Percentiles rank a stretch among this genome's conserved stretches.
These are phyloP conservation scores for bread wheat (Triticum aestivum) DNA, from an alignment of 176 grass and related monocot genomes.

Conservation along the genomic window DNA sequence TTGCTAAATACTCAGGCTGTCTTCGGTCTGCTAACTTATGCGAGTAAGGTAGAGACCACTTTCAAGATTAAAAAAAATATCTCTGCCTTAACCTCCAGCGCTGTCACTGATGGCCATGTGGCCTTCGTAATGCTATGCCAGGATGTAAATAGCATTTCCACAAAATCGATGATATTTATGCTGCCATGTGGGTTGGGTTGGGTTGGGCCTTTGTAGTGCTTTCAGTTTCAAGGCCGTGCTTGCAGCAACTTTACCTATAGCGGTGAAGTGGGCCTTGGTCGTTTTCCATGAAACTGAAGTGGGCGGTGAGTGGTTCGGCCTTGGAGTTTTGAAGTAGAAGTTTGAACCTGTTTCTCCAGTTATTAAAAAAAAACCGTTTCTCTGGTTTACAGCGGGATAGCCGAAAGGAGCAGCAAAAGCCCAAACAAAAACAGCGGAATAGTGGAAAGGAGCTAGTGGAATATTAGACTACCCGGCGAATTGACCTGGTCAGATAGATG, in stretches of 20 bases:
- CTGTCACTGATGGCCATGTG: neutral
- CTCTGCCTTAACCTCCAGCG: neutral
- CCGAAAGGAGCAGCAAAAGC: neutral
- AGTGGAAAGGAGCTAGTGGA: too few species aligned
- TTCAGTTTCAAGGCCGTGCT: neutral
- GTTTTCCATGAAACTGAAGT: neutral
- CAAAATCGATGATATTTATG: neutral
- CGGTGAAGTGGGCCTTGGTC: neutral
- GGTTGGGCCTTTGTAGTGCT: neutral
- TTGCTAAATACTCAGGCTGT: neutral
- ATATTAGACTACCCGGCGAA: too few species aligned
- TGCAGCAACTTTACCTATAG: neutral
- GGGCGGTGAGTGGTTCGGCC: neutral
- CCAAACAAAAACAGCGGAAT: neutral
- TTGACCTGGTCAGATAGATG: neutral
- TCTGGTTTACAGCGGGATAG: too few species aligned
- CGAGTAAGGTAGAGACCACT: slow-evolving; percentile 22
- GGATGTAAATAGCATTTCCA: slow-evolving; percentile 28
- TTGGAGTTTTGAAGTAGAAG: too few species aligned
- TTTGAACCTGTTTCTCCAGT: too few species aligned
- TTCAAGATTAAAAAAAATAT: neutral
- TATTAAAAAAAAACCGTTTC: too few species aligned
- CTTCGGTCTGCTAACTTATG: neutral
- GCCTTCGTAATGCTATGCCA: neutral
- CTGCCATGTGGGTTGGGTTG: too few species aligned